phyloP scores from a whole-genome alignment of 2,329 filamentous ascomycete species.

The Dissoconium aciculare region DNA sequence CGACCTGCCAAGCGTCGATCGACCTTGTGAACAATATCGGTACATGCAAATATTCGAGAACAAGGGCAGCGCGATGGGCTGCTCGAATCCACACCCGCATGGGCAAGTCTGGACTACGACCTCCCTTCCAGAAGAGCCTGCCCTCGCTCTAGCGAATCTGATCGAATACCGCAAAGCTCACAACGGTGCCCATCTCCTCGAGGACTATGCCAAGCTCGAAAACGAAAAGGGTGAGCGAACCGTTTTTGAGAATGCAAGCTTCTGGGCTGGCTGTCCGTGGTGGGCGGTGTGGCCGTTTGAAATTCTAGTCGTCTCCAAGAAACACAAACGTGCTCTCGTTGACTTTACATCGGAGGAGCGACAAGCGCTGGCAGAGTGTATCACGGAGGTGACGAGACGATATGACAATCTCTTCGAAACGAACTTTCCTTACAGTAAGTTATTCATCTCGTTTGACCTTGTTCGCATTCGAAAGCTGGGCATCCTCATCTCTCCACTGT shows the following conservation, averaged over 20 bases:
- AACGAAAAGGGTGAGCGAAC: slow-evolving; percentile 67
- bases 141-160: slow-evolving; percentile 63
- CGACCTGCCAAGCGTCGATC: slow-evolving; percentile 30
- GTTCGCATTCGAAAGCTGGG: background rate
- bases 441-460: background rate
- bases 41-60: slow-evolving; percentile 99
- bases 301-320: slow-evolving; percentile 72
- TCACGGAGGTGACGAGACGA: slow-evolving; percentile 74
- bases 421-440: slow-evolving; percentile 79
- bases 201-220: slow-evolving; percentile 77
- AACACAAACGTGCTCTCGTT: slow-evolving; percentile 69
- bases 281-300: slow-evolving; percentile 98
- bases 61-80: slow-evolving; percentile 95
- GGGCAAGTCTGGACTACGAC: slow-evolving; percentile 95
- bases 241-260: slow-evolving; percentile 73
- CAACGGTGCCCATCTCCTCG: slow-evolving; percentile 58
- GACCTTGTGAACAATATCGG: slow-evolving; percentile 61
- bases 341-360: slow-evolving; percentile 63
- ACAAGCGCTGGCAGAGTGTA: slow-evolving; percentile 59
- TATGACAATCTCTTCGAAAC: slow-evolving; percentile 98
- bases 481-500: too few species aligned
- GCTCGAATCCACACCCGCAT: slow-evolving; percentile 95
- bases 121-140: slow-evolving; percentile 75
- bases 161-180: slow-evolving; percentile 62
- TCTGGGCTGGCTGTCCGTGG: slow-evolving; percentile 86